A percentile compares a stretch with the other conserved stretches of the same genome.
phyloP scores from a whole-genome alignment of 2,329 filamentous ascomycete species.

The Colletotrichum acutatum region DNA sequence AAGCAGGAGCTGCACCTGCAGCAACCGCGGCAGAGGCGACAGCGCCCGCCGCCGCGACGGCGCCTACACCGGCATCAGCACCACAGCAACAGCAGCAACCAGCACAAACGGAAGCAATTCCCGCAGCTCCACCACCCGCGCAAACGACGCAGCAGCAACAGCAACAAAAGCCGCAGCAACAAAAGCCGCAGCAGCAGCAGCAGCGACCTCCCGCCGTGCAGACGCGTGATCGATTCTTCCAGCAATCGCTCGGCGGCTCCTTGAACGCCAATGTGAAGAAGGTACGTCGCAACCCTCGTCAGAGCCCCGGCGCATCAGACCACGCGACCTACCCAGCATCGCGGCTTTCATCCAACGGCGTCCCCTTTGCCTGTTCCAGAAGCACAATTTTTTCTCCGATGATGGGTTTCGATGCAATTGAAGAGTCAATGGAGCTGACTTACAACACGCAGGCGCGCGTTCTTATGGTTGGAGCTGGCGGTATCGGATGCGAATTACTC shows the following conservation, averaged over 20 bases:
- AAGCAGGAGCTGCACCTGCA: constrained; percentile 25
- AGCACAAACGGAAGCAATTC: constrained; percentile 14
- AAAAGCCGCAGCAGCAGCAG: constrained; percentile 11
- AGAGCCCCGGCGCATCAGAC: constrained; percentile 28
- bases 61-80: background rate
- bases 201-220: constrained; percentile 37
- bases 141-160: constrained; percentile 35
- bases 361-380: background rate
- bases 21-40: constrained; percentile 17
- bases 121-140: constrained; percentile 18
- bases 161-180: background rate
- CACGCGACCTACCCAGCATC: constrained; percentile 14
- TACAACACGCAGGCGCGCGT: constrained; percentile 75
- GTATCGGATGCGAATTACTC: constrained; percentile 96
- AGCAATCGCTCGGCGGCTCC: constrained; percentile 73
- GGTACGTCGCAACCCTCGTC: constrained; percentile 57
- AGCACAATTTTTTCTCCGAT: background rate
- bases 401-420: background rate
- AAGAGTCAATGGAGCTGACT: constrained; percentile 46
- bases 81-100: constrained; percentile 13
- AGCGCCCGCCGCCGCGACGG: constrained; percentile 8
- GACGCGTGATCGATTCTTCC: constrained; percentile 65
- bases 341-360: background rate
- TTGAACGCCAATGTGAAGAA: constrained; percentile 76
- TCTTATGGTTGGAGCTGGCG: constrained; percentile 94